Evolutionary conservation across 768 basidiomycete species (phyloP), one percentile per base, ranked within the genome.

Genomic region (Mycena galericulata): DNA sequence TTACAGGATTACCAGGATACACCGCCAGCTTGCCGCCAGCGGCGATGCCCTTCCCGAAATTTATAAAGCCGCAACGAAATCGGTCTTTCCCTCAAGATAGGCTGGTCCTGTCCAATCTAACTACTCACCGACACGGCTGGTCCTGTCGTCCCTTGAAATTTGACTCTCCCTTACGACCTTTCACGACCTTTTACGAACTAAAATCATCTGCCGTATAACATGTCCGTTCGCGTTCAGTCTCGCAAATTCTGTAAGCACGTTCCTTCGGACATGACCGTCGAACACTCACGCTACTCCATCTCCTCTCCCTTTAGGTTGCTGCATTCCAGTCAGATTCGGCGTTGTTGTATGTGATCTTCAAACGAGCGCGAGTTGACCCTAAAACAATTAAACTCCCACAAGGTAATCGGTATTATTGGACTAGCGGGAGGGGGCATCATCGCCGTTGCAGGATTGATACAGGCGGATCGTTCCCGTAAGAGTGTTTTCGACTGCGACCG

Each of bases 241-340:
- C 83, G 84, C 71, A 85, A 79, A 41, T 86, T 85, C 74, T 86
- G 84, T 64, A n/a, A 15, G 62, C 50, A n/a, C n/a, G n/a, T n/a
- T 51, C 20, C 29, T 36, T 32, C 34, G 22, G 18, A 40, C 24
- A 1, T 26, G 1, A 26, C 5, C 9, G 17, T 10, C 29, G 12
- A 17, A 24, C 24, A 24, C 1, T 10, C 8, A 4, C 2, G 14
- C 34, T 3, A 11, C 6, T 38, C n/a, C n/a, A n/a, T n/a, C n/a
- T n/a, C n/a, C n/a, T n/a, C n/a, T n/a, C 12, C 11, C 20, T 36
- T 11, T 15, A 64, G 62, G 62, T 72, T 85, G 84, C 79, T 86
- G 85, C 75, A 80, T 86, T 55, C 85, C 86, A 11, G 83, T 84
- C 38, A 77, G 86, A 70, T 82, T 81, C 47, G 86, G 85, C 51